A percentile compares a stretch with the other conserved stretches of the same genome.
phyloP scores from a whole-genome alignment of 2,329 filamentous ascomycete species.

The Trichoderma sp. region DNA sequence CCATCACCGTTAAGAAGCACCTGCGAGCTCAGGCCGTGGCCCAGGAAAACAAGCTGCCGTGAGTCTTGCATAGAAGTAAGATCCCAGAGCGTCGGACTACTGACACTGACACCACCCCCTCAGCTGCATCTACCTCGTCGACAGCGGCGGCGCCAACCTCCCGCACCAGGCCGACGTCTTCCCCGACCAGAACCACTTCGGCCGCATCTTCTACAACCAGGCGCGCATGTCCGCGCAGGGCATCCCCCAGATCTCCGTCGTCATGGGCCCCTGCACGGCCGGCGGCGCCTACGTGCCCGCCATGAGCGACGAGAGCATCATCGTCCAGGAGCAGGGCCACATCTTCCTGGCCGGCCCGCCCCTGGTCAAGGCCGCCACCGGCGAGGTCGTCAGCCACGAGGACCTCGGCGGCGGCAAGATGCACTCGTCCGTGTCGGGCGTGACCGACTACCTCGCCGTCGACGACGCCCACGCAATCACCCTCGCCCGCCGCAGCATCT shows the following conservation, averaged over 20 bases:
- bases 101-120: too few relatives aligned
- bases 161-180: conserved; percentile 96
- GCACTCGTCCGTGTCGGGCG: conserved; percentile 87
- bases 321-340: conserved; percentile 92
- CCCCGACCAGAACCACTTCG: conserved; percentile 91
- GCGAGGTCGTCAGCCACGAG: conserved; percentile 87
- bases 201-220: conserved; percentile 98
- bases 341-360: conserved; percentile 96
- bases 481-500: conserved; percentile 78
- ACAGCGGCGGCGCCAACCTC: conserved; percentile 92
- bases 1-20: conserved; percentile 97
- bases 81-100: too few relatives aligned
- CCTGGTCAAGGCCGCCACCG: conserved; percentile 92
- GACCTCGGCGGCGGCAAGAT: conserved; percentile 88
- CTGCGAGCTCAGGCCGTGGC: conserved; percentile 88
- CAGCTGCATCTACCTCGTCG: conserved; percentile 90
- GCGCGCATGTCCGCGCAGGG: conserved; percentile 86
- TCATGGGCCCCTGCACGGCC: conserved; percentile 97
- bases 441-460: conserved; percentile 93
- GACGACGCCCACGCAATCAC: conserved; percentile 91
- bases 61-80: too few relatives aligned
- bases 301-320: conserved; percentile 98
- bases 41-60: conserved; percentile 78
- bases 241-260: conserved; percentile 90
- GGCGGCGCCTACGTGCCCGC: conserved; percentile 94